Evolutionary conservation across 2,329 filamentous ascomycete species (phyloP).

Genomic region (Pseudogymnoascus sp.): DNA sequence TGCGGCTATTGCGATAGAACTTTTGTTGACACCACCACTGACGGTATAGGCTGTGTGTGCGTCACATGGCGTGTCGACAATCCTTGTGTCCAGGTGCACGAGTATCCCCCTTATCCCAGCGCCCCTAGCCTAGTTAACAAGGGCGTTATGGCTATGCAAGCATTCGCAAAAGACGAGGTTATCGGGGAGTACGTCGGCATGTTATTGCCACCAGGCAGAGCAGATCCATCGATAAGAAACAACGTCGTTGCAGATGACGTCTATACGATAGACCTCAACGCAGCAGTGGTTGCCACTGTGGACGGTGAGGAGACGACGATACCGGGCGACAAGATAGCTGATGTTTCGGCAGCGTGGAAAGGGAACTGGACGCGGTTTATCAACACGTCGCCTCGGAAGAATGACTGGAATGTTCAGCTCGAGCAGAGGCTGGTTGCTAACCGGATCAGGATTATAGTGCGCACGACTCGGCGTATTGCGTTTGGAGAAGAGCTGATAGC

Average conservation of each 20-base stretch:
- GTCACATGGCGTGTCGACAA: not conserved
- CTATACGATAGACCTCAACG: slow-evolving; percentile 2
- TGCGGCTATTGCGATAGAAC: not conserved
- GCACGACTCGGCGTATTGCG: not conserved
- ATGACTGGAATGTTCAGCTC: not conserved
- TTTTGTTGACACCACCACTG: not conserved
- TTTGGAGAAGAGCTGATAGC: not conserved
- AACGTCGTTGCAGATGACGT: not conserved
- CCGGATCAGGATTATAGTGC: not conserved
- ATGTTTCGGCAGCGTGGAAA: not conserved
- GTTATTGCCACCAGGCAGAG: not conserved
- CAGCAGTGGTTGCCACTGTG: not conserved
- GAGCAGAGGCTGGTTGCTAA: not conserved
- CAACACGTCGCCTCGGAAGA: not conserved
- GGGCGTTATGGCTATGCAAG: not conserved
- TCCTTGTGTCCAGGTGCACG: not conserved
- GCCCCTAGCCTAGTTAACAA: not conserved
- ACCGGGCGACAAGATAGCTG: not conserved
- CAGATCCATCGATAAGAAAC: not conserved
- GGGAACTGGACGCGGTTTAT: slow-evolving; percentile 4
- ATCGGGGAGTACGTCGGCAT: not conserved
- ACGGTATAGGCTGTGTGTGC: not conserved
- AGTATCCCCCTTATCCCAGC: not conserved
- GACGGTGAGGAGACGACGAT: not conserved
- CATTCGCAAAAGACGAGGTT: not conserved